Conservation (phyloP, 768 basidiomycete genomes). For the Myochromella boudieri region DNA sequence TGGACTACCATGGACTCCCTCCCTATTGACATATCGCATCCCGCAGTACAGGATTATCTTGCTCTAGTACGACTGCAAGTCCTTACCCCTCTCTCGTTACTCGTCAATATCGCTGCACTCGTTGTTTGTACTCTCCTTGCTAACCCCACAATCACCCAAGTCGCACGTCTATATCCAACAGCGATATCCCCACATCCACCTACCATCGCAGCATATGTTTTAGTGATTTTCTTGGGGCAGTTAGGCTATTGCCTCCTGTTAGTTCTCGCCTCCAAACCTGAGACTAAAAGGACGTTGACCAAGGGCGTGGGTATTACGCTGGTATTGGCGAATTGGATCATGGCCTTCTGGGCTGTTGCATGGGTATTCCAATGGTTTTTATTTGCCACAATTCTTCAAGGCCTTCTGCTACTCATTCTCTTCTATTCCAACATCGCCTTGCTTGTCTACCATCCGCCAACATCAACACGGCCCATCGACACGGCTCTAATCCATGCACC, state of each 20-base stretch:
- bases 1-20: constrained; percentile 47
- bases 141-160: constrained; percentile 59
- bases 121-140: constrained; percentile 69
- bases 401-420: constrained; percentile 67
- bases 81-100: constrained; percentile 78
- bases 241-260: constrained; percentile 85
- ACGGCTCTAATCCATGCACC: constrained; percentile 87
- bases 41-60: constrained; percentile 65
- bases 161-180: constrained; percentile 48
- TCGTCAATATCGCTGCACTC: constrained; percentile 75
- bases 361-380: constrained; percentile 81
- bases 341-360: constrained; percentile 77
- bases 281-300: constrained; percentile 77
- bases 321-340: constrained; percentile 75
- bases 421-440: constrained; percentile 80
- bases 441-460: constrained; percentile 69
- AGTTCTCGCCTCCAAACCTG: constrained; percentile 64
- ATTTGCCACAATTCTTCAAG: constrained; percentile 70
- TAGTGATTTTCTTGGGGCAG: constrained; percentile 61
- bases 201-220: constrained; percentile 60
- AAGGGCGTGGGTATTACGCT: constrained; percentile 81
- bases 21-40: constrained; percentile 58
- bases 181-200: constrained; percentile 67
- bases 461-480: constrained; percentile 64
- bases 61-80: constrained; percentile 79